Percentiles rank a stretch among this genome's conserved stretches.
These are phyloP conservation scores for Cubamyces lactineus DNA, from an alignment of 768 basidiomycete genomes.

Conservation along the genomic window DNA sequence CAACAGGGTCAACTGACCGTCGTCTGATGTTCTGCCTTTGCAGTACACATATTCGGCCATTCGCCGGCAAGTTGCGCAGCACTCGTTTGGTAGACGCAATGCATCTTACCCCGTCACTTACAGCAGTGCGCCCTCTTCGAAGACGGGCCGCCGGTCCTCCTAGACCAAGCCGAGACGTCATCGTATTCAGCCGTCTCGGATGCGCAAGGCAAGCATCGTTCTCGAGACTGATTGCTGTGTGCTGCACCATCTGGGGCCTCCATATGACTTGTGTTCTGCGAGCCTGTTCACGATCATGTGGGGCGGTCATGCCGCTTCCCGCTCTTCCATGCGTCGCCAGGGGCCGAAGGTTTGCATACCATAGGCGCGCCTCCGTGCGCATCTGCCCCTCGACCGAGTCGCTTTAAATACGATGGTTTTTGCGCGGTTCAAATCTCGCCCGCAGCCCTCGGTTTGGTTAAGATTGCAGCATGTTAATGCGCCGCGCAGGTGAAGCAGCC, in stretches of 20 bases:
- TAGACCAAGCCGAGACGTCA: constrained; percentile 8
- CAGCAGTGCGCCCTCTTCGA: constrained; percentile 7
- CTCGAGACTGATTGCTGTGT: not conserved
- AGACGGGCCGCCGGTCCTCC: constrained; percentile 15
- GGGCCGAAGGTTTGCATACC: not conserved
- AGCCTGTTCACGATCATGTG: constrained; percentile 7
- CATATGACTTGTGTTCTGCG: constrained; percentile 4
- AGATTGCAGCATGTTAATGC: constrained; percentile 13
- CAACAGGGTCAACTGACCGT: constrained; percentile 1
- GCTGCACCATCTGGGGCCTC: constrained; percentile 9
- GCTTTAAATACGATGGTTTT: constrained; percentile 6
- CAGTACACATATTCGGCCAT: constrained; percentile 3
- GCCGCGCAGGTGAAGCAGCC: constrained; percentile 10
- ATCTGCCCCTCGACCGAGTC: not conserved
- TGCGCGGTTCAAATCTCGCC: not conserved
- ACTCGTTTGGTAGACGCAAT: not conserved
- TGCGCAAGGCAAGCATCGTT: constrained; percentile 16
- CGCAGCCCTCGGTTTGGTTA: not conserved
- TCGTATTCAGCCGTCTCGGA: constrained; percentile 2
- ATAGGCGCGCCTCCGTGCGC: not conserved
- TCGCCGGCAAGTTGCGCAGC: constrained; percentile 9
- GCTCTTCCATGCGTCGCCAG: not conserved
- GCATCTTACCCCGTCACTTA: not conserved
- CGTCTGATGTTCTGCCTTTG: constrained; percentile 5
- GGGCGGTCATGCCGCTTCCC: constrained; percentile 2